These are phyloP conservation scores for Musa acuminata DNA, from an alignment of 176 grass and related monocot species.

Conservation along the genomic window DNA sequence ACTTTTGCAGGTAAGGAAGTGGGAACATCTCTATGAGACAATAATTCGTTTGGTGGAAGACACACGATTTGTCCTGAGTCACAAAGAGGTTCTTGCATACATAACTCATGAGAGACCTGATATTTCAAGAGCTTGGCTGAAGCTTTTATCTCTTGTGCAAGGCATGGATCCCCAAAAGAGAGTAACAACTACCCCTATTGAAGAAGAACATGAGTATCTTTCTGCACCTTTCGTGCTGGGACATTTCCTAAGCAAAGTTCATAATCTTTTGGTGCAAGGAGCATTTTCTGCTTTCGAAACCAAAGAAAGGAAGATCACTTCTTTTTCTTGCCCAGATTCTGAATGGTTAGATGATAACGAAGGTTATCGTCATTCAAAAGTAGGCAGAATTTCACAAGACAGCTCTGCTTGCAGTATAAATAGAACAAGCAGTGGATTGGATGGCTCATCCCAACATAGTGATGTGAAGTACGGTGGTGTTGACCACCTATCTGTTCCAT, in stretches of 20 bases:
- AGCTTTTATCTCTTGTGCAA: conserved; percentile 72
- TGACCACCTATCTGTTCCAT: conserved; percentile 10
- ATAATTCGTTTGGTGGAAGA: conserved; percentile 82
- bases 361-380: conserved; percentile 75
- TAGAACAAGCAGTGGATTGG: conserved; percentile 21
- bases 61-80: conserved; percentile 67
- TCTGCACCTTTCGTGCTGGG: conserved; percentile 61
- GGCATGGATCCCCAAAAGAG: conserved; percentile 88
- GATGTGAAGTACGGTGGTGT: conserved; percentile 2
- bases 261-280: conserved; percentile 72
- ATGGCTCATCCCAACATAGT: conserved; percentile 16
- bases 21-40: conserved; percentile 54
- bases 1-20: conserved; percentile 72
- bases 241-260: conserved; percentile 56
- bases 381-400: conserved; percentile 68
- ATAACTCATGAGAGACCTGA: conserved; percentile 76
- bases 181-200: conserved; percentile 60
- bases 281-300: conserved; percentile 53
- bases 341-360: conserved; percentile 49
- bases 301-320: conserved; percentile 65
- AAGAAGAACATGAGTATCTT: conserved; percentile 91
- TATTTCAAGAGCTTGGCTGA: conserved; percentile 72
- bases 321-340: conserved; percentile 37
- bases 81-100: conserved; percentile 66
- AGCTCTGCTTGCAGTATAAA: conserved; percentile 32